Conservation (phyloP, 139 green algal genomes). For the Chlorella sp. region DNA sequence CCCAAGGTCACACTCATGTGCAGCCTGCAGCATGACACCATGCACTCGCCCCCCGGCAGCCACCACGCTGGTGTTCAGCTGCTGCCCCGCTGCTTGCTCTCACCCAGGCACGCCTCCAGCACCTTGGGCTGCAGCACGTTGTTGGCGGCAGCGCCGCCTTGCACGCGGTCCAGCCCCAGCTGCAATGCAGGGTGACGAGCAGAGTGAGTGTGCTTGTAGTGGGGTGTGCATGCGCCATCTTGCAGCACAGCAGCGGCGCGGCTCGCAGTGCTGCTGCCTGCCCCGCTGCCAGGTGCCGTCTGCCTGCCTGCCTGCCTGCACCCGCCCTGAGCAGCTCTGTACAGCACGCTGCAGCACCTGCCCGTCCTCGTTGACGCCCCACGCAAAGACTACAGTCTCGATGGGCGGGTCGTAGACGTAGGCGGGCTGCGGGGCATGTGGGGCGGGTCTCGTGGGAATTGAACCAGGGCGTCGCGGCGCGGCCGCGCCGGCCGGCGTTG, state of each 20-base stretch:
- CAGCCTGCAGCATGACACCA: too few relatives aligned
- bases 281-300: not conserved
- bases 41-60: too few relatives aligned
- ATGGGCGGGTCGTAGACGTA: slow-evolving; percentile 68
- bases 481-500: too few relatives aligned
- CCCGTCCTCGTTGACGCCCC: slow-evolving; percentile 86
- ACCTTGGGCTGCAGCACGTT: slow-evolving; percentile 73
- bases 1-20: too few relatives aligned
- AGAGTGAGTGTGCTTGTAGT: not conserved
- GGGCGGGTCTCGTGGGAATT: slow-evolving; percentile 22
- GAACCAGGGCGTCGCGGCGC: too few relatives aligned
- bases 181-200: not conserved
- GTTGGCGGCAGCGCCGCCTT: not conserved
- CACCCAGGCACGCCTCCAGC: slow-evolving; percentile 79
- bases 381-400: slow-evolving; percentile 89
- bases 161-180: not conserved
- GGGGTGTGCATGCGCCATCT: too few relatives aligned
- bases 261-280: too few relatives aligned
- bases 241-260: not conserved
- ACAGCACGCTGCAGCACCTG: slow-evolving; percentile 76
- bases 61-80: too few relatives aligned
- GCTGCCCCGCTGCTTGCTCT: not conserved
- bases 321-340: too few relatives aligned
- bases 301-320: too few relatives aligned
- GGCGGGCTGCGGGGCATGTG: slow-evolving; percentile 37